These are phyloP conservation scores for Coprinellus micaceus DNA, from an alignment of 768 basidiomycete species.

Conservation along the genomic window DNA sequence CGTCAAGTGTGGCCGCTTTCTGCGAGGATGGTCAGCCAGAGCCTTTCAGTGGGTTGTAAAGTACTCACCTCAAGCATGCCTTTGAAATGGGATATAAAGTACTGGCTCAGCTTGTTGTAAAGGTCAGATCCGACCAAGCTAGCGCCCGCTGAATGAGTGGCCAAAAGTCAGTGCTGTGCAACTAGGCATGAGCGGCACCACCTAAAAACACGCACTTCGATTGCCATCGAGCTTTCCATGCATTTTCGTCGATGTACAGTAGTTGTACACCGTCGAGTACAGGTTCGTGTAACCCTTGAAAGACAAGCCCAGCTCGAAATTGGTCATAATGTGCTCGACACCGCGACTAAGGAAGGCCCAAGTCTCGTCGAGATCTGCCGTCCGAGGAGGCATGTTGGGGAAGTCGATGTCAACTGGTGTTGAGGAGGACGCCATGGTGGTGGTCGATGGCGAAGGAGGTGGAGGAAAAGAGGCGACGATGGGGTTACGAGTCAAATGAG, in stretches of 20 bases:
- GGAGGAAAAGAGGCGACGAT: conserved; percentile 1
- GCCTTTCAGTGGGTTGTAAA: neutral
- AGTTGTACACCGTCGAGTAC: conserved; percentile 96
- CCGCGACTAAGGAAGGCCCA: conserved; percentile 82
- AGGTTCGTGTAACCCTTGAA: conserved; percentile 68
- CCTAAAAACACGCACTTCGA: conserved; percentile 55
- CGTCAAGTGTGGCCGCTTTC: conserved; percentile 79
- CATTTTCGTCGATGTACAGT: conserved; percentile 91
- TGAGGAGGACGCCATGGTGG: conserved; percentile 29
- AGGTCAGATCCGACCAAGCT: conserved; percentile 98
- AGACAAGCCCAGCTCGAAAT: conserved; percentile 78
- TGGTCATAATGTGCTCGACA: conserved; percentile 91
- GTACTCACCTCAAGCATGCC: conserved; percentile 48
- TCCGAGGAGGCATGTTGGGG: conserved; percentile 56
- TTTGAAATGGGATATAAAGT: conserved; percentile 84
- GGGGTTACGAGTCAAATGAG: conserved; percentile 9
- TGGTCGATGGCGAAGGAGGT: conserved; percentile 21
- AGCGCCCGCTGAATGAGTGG: conserved; percentile 64
- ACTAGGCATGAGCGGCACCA: neutral
- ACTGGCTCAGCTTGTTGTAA: conserved; percentile 88
- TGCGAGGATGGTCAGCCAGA: conserved; percentile 30
- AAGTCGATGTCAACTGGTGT: conserved; percentile 29
- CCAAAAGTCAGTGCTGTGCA: neutral
- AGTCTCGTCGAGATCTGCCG: conserved; percentile 78
- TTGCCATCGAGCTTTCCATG: conserved; percentile 59